Evolutionary conservation across 345 rosid genomes (phyloP).

Genomic region (Rubroshorea leprosula): DNA sequence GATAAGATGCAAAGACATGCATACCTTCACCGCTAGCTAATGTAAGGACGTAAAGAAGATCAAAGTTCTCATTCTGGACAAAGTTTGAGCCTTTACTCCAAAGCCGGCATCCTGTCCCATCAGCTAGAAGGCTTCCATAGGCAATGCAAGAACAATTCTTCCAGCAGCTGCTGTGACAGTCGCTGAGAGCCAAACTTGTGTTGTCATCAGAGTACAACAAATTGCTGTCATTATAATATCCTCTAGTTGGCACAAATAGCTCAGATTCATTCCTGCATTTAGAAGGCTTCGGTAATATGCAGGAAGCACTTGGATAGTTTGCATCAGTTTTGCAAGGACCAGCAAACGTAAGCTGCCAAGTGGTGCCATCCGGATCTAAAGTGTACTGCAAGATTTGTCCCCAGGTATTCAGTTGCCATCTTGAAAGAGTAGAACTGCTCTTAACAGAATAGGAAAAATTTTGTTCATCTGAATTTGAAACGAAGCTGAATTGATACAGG

Average conservation of each 20-base stretch:
- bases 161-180: conserved; percentile 58
- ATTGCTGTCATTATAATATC: conserved; percentile 19
- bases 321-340: conserved; percentile 29
- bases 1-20: neutral
- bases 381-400: conserved; percentile 41
- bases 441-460: conserved; percentile 44
- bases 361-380: conserved; percentile 1
- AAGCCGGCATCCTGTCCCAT: conserved; percentile 44
- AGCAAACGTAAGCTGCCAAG: conserved; percentile 26
- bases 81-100: conserved; percentile 39
- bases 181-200: conserved; percentile 35
- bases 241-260: conserved; percentile 39
- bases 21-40: neutral
- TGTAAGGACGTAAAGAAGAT: conserved; percentile 29
- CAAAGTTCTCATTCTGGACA: conserved; percentile 18
- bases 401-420: conserved; percentile 41
- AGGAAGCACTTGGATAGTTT: conserved; percentile 37
- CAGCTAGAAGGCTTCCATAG: conserved; percentile 17
- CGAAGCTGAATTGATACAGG: conserved; percentile 36
- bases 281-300: conserved; percentile 38
- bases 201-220: conserved; percentile 16
- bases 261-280: conserved; percentile 43
- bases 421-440: conserved; percentile 28
- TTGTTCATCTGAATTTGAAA: conserved; percentile 27
- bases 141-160: conserved; percentile 53